Evolutionary conservation across 2,329 filamentous ascomycete genomes (phyloP), one percentile per base, ranked within the genome.

Genomic region (Aspergillus amoenus): DNA sequence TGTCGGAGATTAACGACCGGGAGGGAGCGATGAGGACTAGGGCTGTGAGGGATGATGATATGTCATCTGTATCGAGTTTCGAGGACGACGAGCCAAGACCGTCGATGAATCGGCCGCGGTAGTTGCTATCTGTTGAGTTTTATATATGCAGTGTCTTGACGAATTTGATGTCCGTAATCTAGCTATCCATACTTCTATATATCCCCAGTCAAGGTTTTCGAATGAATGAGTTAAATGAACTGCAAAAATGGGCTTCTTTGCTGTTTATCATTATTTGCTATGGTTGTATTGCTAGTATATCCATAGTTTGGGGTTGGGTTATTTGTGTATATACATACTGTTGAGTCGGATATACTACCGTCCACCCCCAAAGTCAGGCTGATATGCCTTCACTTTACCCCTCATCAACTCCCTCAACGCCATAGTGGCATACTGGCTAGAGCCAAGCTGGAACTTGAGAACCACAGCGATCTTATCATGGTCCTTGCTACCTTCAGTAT

Each of bases 361-460:
- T 11, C 80, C 78, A 40, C 79, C 79, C 60, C 79, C 78, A 67
- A 83, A 89, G 50, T 88, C 86, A 5, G 87, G 83, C 72, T 85
- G 84, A 65, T 82, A 89, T 7, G 81, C 79, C 66, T 79, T 79
- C 5, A 86, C 78, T 12, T 85, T 87, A 2, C 86, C 85, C 42
- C 86, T 88, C 80, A 91, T 92, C 60, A 95, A 74, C 75, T 95
- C 91, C 52, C 91, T 79, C 62, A 95, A 71, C 12, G 89, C 89
- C 80, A 95, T 90, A 0, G 91, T 95, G 0, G 91, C 91, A 76
- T 95, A 95, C 68, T 91, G 88, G 68, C 89, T 92, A 48, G 87
- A 86, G 1, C 86, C 88, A 27, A 95, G 80, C 70, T 91, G 87
- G 74, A 95, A 84, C 70, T 86, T 91, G 64, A 94, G 45, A 24